These are phyloP conservation scores for Berberis vulgaris DNA, from an alignment of 164 flowering plant species.

Conservation along the genomic window DNA sequence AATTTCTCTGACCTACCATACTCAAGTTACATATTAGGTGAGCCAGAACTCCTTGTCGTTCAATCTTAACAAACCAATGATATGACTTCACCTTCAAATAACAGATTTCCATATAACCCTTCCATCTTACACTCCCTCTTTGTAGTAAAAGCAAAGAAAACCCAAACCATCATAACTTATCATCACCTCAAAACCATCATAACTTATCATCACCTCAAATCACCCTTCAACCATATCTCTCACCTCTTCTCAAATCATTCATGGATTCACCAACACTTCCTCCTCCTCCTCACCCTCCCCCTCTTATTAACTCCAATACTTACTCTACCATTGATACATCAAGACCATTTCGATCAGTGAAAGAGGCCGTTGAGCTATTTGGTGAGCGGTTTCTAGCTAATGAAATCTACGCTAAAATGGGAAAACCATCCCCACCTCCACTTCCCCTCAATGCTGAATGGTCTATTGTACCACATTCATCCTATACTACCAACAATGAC, in stretches of 20 bases:
- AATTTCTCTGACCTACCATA: too few species aligned
- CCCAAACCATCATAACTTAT: constrained; percentile 19
- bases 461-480: background rate
- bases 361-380: constrained; percentile 76
- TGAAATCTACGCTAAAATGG: constrained; percentile 13
- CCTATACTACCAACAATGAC: background rate
- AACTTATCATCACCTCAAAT: too few species aligned
- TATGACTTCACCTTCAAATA: constrained; percentile 21
- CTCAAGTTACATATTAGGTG: too few species aligned
- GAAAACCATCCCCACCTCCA: too few species aligned
- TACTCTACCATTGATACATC: constrained; percentile 45
- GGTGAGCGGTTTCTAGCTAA: constrained; percentile 48
- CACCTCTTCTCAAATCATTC: background rate
- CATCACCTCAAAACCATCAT: background rate
- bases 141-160: constrained; percentile 57
- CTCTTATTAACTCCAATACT: background rate
- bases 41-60: too few species aligned
- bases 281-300: background rate
- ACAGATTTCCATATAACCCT: constrained; percentile 16
- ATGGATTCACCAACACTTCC: constrained; percentile 16
- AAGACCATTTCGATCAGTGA: constrained; percentile 80
- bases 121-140: background rate
- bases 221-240: background rate
- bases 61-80: too few species aligned
- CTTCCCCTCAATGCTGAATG: background rate